Evolutionary conservation across 441 rosid genomes (phyloP), one percentile per base, ranked within the genome.

Genomic region (Capsella rubella): DNA sequence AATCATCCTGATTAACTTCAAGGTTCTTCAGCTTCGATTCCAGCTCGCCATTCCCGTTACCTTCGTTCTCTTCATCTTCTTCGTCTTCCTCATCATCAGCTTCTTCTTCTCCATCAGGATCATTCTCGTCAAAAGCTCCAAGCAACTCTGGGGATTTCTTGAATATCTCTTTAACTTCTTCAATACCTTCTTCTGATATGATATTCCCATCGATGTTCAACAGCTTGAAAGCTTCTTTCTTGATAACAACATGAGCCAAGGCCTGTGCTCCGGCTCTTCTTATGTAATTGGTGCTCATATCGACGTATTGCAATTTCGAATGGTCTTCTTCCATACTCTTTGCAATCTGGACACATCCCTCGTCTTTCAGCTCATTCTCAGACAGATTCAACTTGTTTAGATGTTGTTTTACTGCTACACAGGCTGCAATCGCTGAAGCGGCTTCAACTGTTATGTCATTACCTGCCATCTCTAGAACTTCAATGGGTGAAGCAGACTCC

Each of bases 351-450:
- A 90, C 76, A 21, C 87, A 80, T 35, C 99, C 98, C 72, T 87
- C 92, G 59, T 95, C 99, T 83, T 87, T 91, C 39, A 95, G 92
- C 79, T 95, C 96, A 74, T 95, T 95, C 84, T 95, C 98, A 25
- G 92, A 77, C 86, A 95, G 77, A 81, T 83, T 93, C 83, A 95
- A 80, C 92, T 83, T 90, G 64, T 74, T 81, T 28, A 95, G 87
- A 32, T 81, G 65, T 60, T 82, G 84, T 82, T 91, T 92, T 3
- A 71, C 76, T 57, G 79, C 84, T n/a, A 93, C 64, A 77, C 97
- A 95, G 34, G 87, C 84, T 16, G 89, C 84, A n/a, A 95, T 49
- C 43, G 64, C 35, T 6, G 95, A 75, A 78, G 88, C 86, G 53
- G 89, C 92, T 68, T 85, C 84, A 37, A 87, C 83, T 12, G 98